phyloP scores from a whole-genome alignment of 768 basidiomycete genomes.

The Mycena capillaripes region DNA sequence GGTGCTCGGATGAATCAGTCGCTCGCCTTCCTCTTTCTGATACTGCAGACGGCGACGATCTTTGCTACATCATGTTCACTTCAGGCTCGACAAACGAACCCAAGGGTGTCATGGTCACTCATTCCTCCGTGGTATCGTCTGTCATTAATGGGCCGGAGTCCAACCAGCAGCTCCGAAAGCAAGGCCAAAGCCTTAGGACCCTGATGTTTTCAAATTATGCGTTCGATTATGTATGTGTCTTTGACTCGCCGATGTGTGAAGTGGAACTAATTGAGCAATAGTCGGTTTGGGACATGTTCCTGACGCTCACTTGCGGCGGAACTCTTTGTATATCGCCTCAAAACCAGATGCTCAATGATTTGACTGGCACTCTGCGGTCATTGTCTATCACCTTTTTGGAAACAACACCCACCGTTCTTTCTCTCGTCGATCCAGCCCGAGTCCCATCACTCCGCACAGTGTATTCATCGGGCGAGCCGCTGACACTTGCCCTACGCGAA shows the following conservation, averaged over 20 bases:
- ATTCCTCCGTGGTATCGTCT: slow-evolving; percentile 8
- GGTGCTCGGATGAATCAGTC: neutral
- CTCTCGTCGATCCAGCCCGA: slow-evolving; percentile 4
- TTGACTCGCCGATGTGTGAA: too few species aligned
- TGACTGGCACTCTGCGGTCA: slow-evolving; percentile 1
- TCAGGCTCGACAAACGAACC: neutral
- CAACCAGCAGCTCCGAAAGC: slow-evolving; percentile 3
- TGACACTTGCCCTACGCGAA: neutral
- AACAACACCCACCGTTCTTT: slow-evolving; percentile 14
- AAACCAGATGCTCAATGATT: slow-evolving; percentile 6
- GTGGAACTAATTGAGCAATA: neutral
- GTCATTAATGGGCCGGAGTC: slow-evolving; percentile 19
- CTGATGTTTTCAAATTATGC: slow-evolving; percentile 20
- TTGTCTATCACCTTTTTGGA: slow-evolving; percentile 10
- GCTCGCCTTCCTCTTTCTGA: neutral
- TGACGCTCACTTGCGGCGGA: slow-evolving; percentile 11
- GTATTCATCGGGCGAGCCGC: slow-evolving; percentile 13
- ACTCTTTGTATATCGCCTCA: neutral
- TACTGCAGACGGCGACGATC: neutral
- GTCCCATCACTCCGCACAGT: neutral
- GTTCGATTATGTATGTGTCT: slow-evolving; percentile 16
- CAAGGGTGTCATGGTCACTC: slow-evolving; percentile 18
- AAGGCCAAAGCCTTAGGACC: slow-evolving; percentile 2
- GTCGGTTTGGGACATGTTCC: slow-evolving; percentile 17
- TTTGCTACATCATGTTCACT: slow-evolving; percentile 16